Conservation (phyloP, 2,329 filamentous ascomycete genomes). For the Fusarium luffae region DNA sequence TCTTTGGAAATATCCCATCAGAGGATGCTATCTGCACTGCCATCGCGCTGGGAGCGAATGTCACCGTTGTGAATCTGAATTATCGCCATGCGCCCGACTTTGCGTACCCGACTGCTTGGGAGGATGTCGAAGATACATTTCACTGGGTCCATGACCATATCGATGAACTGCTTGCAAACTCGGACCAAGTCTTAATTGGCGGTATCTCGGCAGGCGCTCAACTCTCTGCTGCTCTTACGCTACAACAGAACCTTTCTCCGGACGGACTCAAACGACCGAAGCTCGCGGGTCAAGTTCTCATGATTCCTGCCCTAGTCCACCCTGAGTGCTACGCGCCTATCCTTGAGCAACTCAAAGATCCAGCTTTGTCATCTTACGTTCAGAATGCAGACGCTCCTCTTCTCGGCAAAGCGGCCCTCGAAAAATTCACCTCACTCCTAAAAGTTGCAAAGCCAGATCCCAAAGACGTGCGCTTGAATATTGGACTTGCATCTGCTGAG, state of each 20-base stretch:
- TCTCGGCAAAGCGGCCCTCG: slow-evolving; percentile 40
- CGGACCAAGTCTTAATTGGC: slow-evolving; percentile 54
- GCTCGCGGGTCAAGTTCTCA: slow-evolving; percentile 62
- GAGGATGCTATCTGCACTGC: slow-evolving; percentile 65
- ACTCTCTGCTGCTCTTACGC: slow-evolving; percentile 54
- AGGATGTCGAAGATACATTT: slow-evolving; percentile 65
- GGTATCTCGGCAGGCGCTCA: slow-evolving; percentile 61
- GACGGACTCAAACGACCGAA: slow-evolving; percentile 33
- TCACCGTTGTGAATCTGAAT: slow-evolving; percentile 65
- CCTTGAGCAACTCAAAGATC: slow-evolving; percentile 51
- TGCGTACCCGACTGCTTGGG: slow-evolving; percentile 62
- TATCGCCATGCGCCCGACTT: slow-evolving; percentile 69
- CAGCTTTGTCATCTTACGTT: slow-evolving; percentile 56
- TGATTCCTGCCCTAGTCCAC: slow-evolving; percentile 58
- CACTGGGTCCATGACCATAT: slow-evolving; percentile 60
- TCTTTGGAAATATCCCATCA: slow-evolving; percentile 63
- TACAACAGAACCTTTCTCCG: slow-evolving; percentile 52
- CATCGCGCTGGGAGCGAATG: slow-evolving; percentile 55
- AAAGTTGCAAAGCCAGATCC: slow-evolving; percentile 34
- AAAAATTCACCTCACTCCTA: slow-evolving; percentile 44
- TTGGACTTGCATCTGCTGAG: slow-evolving; percentile 38
- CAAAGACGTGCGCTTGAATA: slow-evolving; percentile 54
- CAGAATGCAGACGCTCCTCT: slow-evolving; percentile 60
- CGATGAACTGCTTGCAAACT: slow-evolving; percentile 3
- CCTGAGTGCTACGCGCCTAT: slow-evolving; percentile 43